These are phyloP conservation scores for Flaveria linearis DNA, from an alignment of 129 eudicot species.

Conservation along the genomic window DNA sequence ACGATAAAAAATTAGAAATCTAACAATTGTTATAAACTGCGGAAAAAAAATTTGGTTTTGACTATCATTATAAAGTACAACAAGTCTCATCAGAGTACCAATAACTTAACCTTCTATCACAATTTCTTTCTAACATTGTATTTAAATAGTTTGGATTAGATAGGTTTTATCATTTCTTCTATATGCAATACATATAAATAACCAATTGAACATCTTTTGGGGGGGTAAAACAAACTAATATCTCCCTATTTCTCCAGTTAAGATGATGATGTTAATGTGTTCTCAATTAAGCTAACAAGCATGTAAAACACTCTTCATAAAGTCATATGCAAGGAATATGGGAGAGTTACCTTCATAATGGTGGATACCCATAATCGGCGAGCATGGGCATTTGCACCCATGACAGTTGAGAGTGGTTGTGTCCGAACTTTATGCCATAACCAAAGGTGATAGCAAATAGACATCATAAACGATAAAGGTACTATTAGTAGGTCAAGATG, in stretches of 20 bases:
- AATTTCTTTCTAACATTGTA: too few relatives aligned
- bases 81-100: too few relatives aligned
- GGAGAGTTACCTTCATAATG: constrained; percentile 66
- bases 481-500: constrained; percentile 66
- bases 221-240: too few relatives aligned
- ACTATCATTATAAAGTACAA: too few relatives aligned
- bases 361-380: constrained; percentile 77
- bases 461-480: constrained; percentile 51
- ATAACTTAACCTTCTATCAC: too few relatives aligned
- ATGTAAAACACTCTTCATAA: neutral
- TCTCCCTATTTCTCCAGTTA: too few relatives aligned
- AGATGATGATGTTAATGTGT: too few relatives aligned
- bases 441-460: constrained; percentile 60
- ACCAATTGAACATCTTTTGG: too few relatives aligned
- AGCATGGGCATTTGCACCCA: constrained; percentile 67
- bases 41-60: neutral
- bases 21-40: neutral
- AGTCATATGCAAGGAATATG: neutral
- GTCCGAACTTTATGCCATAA: constrained; percentile 66
- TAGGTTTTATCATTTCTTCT: too few relatives aligned
- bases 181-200: too few relatives aligned
- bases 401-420: constrained; percentile 69
- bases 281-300: neutral
- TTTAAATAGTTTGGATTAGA: too few relatives aligned
- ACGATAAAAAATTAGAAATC: neutral